Conservation (phyloP, 2,329 filamentous ascomycete species). For the Monilinia laxa region DNA sequence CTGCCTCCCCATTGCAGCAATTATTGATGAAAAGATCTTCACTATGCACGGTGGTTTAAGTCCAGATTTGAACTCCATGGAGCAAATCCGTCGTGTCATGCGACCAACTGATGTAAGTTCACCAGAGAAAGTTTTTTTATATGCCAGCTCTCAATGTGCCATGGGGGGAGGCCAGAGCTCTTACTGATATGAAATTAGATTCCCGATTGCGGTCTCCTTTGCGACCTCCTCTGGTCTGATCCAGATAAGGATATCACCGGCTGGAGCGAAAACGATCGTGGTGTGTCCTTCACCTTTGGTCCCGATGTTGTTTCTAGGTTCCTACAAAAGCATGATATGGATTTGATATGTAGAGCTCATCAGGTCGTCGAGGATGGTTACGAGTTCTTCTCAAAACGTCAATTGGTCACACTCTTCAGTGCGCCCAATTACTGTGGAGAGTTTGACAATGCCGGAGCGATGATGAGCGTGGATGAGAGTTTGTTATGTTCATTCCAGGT, state of each 20-base stretch:
- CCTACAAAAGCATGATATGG: conserved; percentile 99
- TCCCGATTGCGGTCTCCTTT: conserved; percentile 94
- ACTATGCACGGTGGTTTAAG: conserved; percentile 98
- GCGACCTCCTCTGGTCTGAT: conserved; percentile 97
- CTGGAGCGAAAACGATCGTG: conserved; percentile 98
- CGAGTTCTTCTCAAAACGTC: conserved; percentile 98
- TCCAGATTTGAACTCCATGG: conserved; percentile 98
- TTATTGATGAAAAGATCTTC: conserved; percentile 99
- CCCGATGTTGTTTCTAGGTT: conserved; percentile 97
- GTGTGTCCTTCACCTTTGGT: conserved; percentile 97
- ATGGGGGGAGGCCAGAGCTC: conserved; percentile 38
- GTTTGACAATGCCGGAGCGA: conserved; percentile 98
- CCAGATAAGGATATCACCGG: conserved; percentile 99
- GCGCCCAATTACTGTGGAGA: conserved; percentile 99
- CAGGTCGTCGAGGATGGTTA: conserved; percentile 99
- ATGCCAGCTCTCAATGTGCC: conserved; percentile 35
- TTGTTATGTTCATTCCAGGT: conserved; percentile 99
- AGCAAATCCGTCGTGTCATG: conserved; percentile 99
- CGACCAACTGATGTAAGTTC: conserved; percentile 91
- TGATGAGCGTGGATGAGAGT: conserved; percentile 99
- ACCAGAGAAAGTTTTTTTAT: conserved; percentile 29
- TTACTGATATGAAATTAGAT: conserved; percentile 61
- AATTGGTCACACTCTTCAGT: conserved; percentile 95
- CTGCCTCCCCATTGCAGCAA: conserved; percentile 94
- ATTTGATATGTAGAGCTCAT: conserved; percentile 96